Percentiles rank a stretch among this genome's conserved stretches.
Conservation (phyloP, 305 asterid species). For the Petunia hybrid region DNA sequence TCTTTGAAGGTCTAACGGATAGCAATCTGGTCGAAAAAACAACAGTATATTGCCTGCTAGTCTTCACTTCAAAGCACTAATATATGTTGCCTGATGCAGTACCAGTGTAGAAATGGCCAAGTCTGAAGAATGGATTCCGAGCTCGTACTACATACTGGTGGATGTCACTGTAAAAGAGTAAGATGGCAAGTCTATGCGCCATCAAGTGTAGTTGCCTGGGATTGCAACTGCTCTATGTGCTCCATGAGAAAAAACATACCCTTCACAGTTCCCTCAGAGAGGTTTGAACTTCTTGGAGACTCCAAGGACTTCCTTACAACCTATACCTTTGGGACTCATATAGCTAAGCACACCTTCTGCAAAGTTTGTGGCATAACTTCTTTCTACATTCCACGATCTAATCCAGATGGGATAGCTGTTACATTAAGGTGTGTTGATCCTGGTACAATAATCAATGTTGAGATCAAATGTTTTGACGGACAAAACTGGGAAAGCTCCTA, state of each 20-base stretch:
- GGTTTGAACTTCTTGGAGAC: conserved; percentile 70
- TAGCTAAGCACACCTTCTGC: conserved; percentile 85
- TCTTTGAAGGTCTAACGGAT: too few relatives aligned
- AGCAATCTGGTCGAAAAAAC: too few relatives aligned
- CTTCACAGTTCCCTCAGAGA: conserved; percentile 71
- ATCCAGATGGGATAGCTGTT: conserved; percentile 75
- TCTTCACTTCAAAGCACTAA: not conserved
- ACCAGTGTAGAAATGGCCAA: not conserved
- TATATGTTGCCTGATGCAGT: not conserved
- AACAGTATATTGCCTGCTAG: not conserved
- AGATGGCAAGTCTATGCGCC: conserved; percentile 77
- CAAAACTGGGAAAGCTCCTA: conserved; percentile 75
- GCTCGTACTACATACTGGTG: conserved; percentile 65
- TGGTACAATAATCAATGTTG: conserved; percentile 76
- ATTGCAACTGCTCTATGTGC: conserved; percentile 83
- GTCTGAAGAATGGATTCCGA: conserved; percentile 50
- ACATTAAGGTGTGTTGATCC: conserved; percentile 66
- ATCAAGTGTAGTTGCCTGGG: conserved; percentile 67
- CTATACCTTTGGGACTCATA: conserved; percentile 83
- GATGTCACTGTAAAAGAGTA: conserved; percentile 83
- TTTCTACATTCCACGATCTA: conserved; percentile 79
- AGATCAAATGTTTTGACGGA: conserved; percentile 72
- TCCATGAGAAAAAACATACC: conserved; percentile 80
- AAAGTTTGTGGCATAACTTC: conserved; percentile 87
- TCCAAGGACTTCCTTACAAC: conserved; percentile 71